Evolutionary conservation across 176 grass and related monocot species (phyloP), one percentile per base, ranked within the genome.

Genomic region (Calamus simplicifolius): DNA sequence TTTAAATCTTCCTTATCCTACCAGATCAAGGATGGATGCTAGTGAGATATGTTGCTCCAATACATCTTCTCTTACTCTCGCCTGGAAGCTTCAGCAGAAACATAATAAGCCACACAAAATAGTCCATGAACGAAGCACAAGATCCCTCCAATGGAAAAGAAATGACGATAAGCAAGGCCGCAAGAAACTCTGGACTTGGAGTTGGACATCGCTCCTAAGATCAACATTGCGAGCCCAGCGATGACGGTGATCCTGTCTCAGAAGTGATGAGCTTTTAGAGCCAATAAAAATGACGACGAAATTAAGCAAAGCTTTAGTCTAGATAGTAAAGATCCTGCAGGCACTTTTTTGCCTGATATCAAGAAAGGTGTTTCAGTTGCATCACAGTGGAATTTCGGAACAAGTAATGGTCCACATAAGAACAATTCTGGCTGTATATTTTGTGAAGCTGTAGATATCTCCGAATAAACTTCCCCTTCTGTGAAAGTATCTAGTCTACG

Each of bases 101-200:
- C 83, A 80, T 84, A 96, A 66, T 90, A 90, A 57, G 81, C 61
- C 54, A 82, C 26, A 67, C 77, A 85, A 69, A 96, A 65, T 50
- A 82, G 29, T 1, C 58, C 83, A 77, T 96, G 92, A 25, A 80
- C 73, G 57, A 96, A 96, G 83, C 87, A 88, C 68, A 90, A 68
- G 60, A 88, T 81, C 58, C 83, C 87, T 26, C 92, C 87, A 53
- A 77, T 75, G 43, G 72, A 82, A 12, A 96, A 75, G 73, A 96
- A 90, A 67, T 64, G 72, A 69, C 58, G 86, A 35, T 75, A 83
- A 58, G 43, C n/a, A 25, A 85, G 57, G 17, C 74, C 63, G 58
- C 89, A 94, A 49, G 76, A 58, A 12, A 23, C 18, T 48, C 52
- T 16, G 0, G 66, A 57, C 52, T 49, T 29, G 3, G 63, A 53